A percentile compares a stretch with the other conserved stretches of the same genome.
phyloP scores from a whole-genome alignment of 1,284 basidiomycete species.

The Apiotrichum siamense region DNA sequence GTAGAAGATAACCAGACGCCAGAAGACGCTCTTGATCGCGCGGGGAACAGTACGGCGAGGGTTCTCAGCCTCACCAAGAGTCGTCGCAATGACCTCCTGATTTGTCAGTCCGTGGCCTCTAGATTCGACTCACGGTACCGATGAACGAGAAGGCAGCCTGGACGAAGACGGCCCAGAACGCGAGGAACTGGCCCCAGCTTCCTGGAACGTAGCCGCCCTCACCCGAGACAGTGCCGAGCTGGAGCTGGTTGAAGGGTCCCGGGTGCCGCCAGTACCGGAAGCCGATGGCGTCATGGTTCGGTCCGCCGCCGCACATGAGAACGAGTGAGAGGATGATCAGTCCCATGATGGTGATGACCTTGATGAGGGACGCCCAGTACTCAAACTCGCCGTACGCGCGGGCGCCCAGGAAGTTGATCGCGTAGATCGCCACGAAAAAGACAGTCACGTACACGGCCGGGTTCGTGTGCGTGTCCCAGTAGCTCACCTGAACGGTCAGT shows the following conservation, averaged over 20 bases:
- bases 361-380: constrained; percentile 36
- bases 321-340: constrained; percentile 59
- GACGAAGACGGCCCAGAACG: constrained; percentile 61
- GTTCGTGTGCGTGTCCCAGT: constrained; percentile 29
- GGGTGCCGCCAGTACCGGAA: constrained; percentile 61
- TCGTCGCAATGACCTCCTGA: constrained; percentile 10
- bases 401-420: constrained; percentile 47
- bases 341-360: constrained; percentile 32
- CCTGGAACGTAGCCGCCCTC: constrained; percentile 19
- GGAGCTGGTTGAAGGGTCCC: constrained; percentile 42
- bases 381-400: constrained; percentile 36
- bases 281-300: constrained; percentile 47
- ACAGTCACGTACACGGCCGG: constrained; percentile 49
- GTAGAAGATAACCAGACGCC: constrained; percentile 70
- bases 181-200: constrained; percentile 58
- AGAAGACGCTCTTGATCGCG: constrained; percentile 74
- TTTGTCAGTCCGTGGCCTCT: too few species aligned
- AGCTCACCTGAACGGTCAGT: too few species aligned
- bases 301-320: constrained; percentile 65
- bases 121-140: constrained; percentile 51
- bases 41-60: constrained; percentile 72
- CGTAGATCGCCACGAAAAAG: constrained; percentile 42
- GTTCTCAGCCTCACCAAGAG: constrained; percentile 54
- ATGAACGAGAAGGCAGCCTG: constrained; percentile 80
- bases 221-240: constrained; percentile 7